Evolutionary conservation across 192 early-diverging fungal genomes (phyloP).

Genomic region (Mortierella antarctica): DNA sequence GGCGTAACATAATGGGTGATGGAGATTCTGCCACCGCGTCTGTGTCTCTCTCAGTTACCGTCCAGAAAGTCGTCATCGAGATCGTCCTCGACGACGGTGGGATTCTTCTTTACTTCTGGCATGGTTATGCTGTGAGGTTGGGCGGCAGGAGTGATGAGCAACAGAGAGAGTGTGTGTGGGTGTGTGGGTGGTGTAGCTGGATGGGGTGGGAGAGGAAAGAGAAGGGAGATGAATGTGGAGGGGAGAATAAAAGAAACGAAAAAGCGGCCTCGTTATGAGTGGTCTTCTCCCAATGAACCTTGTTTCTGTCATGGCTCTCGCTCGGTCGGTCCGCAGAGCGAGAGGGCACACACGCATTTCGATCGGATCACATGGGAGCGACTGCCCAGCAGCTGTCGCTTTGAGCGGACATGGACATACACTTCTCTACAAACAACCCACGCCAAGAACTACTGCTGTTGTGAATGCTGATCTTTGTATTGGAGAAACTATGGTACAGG

Average conservation of each 20-base stretch:
- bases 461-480: too few species aligned
- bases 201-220: neutral
- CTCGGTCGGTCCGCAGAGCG: neutral
- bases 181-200: too few species aligned
- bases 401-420: neutral
- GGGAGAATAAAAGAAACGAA: too few species aligned
- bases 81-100: conserved; percentile 50
- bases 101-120: conserved; percentile 53
- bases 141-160: neutral
- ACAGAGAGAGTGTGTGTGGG: neutral
- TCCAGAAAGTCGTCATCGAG: conserved; percentile 54
- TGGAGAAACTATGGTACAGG: neutral
- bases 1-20: neutral
- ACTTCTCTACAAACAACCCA: neutral
- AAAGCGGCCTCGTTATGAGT: neutral
- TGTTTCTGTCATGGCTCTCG: neutral
- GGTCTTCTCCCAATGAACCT: conserved; percentile 7
- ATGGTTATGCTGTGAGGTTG: conserved; percentile 12
- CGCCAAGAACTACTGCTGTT: neutral
- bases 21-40: too few species aligned
- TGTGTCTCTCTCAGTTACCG: conserved; percentile 16
- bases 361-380: conserved; percentile 25
- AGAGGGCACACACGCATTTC: neutral
- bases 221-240: neutral
- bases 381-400: neutral